Evolutionary conservation across 257 asterid species (phyloP).

Genomic region (Gentiana straminea): DNA sequence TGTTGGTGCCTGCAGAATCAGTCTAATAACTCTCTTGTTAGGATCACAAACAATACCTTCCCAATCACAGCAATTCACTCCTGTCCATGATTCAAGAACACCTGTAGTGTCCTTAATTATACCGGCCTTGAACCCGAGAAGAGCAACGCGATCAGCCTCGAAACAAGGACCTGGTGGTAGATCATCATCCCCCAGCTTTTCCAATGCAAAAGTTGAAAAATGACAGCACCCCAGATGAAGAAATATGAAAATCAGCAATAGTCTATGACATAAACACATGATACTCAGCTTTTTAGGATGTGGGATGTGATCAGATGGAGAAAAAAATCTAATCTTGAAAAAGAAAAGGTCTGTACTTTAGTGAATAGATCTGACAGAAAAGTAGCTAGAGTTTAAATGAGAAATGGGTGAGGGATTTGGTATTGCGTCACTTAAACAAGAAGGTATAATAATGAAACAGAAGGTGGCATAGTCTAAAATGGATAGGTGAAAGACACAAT

Average conservation of each 20-base stretch:
- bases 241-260: constrained; percentile 25
- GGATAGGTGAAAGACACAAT: constrained; percentile 8
- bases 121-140: constrained; percentile 58
- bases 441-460: constrained; percentile 49
- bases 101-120: constrained; percentile 65
- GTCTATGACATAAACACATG: constrained; percentile 9
- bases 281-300: constrained; percentile 37
- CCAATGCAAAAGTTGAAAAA: constrained; percentile 10
- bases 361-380: background rate
- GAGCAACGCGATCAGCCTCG: constrained; percentile 55
- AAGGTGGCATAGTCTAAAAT: background rate
- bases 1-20: constrained; percentile 51
- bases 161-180: constrained; percentile 28
- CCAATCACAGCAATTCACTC: constrained; percentile 88
- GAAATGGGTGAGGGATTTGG: constrained; percentile 17
- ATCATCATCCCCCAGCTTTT: constrained; percentile 5
- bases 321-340: constrained; percentile 3
- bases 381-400: constrained; percentile 13
- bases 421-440: constrained; percentile 31
- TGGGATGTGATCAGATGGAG: constrained; percentile 16
- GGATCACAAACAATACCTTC: constrained; percentile 79
- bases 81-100: constrained; percentile 58
- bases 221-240: constrained; percentile 17
- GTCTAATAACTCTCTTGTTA: constrained; percentile 45
- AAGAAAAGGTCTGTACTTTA: constrained; percentile 1